These are phyloP conservation scores for Capronia americana DNA, from an alignment of 2,329 filamentous ascomycete species.

Conservation along the genomic window DNA sequence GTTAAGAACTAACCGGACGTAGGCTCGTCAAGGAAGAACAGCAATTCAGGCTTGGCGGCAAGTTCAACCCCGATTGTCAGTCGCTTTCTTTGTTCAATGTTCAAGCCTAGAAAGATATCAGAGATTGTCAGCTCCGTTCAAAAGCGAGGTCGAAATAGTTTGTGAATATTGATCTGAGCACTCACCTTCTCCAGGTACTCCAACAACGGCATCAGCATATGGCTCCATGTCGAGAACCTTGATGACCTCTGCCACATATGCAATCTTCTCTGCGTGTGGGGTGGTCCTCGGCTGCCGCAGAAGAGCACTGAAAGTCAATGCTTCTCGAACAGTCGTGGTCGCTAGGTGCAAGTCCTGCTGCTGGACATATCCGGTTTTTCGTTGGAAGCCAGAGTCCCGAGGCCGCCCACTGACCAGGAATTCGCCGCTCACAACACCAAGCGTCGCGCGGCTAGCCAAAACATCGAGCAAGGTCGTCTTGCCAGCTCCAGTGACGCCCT, in stretches of 20 bases:
- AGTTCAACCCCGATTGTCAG: slow-evolving; percentile 92
- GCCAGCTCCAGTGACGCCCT: slow-evolving; percentile 80
- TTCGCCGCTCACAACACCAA: slow-evolving; percentile 85
- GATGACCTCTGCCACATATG: slow-evolving; percentile 89
- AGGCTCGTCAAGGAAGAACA: slow-evolving; percentile 76
- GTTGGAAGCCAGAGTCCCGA: slow-evolving; percentile 81
- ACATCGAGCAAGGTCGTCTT: slow-evolving; percentile 90
- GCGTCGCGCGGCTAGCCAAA: slow-evolving; percentile 75
- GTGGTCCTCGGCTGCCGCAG: slow-evolving; percentile 80
- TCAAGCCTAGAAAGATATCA: slow-evolving; percentile 48
- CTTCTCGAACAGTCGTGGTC: slow-evolving; percentile 81
- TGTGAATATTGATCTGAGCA: not conserved
- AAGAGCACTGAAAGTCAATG: slow-evolving; percentile 78
- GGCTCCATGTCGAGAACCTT: slow-evolving; percentile 82
- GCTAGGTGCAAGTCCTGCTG: slow-evolving; percentile 88
- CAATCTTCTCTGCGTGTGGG: slow-evolving; percentile 76
- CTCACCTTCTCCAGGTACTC: slow-evolving; percentile 73
- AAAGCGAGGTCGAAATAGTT: too few species aligned
- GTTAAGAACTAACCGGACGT: slow-evolving; percentile 57
- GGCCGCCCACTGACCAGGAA: slow-evolving; percentile 78
- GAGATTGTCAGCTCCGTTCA: not conserved
- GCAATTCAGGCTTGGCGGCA: slow-evolving; percentile 68
- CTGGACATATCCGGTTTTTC: slow-evolving; percentile 87
- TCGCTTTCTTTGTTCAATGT: slow-evolving; percentile 71
- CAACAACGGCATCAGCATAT: slow-evolving; percentile 53